Conservation (phyloP, 2,329 filamentous ascomycete genomes). For the Calonectria pteridis region DNA sequence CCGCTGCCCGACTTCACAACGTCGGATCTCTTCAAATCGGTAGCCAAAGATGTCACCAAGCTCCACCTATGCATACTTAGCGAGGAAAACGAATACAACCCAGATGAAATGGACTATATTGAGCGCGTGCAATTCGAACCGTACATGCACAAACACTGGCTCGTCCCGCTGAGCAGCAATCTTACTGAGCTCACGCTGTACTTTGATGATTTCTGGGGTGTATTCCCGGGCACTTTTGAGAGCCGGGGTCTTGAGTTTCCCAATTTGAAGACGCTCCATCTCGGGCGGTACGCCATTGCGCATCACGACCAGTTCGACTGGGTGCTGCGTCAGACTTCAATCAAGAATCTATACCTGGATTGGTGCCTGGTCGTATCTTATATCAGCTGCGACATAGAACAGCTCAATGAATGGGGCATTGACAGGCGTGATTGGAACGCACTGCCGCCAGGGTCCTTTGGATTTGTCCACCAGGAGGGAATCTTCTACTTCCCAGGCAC, state of each 20-base stretch:
- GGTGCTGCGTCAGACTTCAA: slow-evolving; percentile 34
- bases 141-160: slow-evolving; percentile 32
- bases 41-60: slow-evolving; percentile 27
- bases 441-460: slow-evolving; percentile 4
- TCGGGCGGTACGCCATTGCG: slow-evolving; percentile 35
- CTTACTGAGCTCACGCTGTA: slow-evolving; percentile 37
- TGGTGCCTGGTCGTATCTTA: slow-evolving; percentile 30
- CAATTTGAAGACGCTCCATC: slow-evolving; percentile 33
- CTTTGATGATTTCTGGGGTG: slow-evolving; percentile 39
- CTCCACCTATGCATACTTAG: slow-evolving; percentile 30
- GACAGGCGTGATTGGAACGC: slow-evolving; percentile 33
- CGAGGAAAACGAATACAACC: slow-evolving; percentile 19
- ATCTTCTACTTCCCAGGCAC: slow-evolving; percentile 31
- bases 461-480: not conserved
- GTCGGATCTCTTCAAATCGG: slow-evolving; percentile 11
- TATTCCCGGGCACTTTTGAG: slow-evolving; percentile 39
- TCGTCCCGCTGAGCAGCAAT: slow-evolving; percentile 33
- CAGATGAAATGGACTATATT: slow-evolving; percentile 21
- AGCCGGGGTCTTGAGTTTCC: slow-evolving; percentile 37
- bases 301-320: slow-evolving; percentile 44
- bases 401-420: not conserved
- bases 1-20: slow-evolving; percentile 27
- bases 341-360: slow-evolving; percentile 25
- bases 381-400: not conserved
- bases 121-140: slow-evolving; percentile 40